Conservation (phyloP, 2,329 filamentous ascomycete genomes). For the Sporothrix phasma region DNA sequence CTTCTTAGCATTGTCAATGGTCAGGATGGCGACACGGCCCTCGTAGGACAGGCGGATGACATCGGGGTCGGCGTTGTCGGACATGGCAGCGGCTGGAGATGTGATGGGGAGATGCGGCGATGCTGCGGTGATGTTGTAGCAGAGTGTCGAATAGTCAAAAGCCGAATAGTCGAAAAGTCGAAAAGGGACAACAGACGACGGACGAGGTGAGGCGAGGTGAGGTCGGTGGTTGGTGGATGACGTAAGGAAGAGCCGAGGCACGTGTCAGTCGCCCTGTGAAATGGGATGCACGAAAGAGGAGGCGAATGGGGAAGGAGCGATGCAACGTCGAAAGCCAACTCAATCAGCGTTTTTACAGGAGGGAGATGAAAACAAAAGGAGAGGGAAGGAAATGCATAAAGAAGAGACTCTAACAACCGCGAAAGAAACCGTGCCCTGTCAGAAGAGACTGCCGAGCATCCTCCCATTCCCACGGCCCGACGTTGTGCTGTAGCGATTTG, state of each 20-base stretch:
- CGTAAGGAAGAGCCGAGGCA: constrained; percentile 14
- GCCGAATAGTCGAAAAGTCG: too few species aligned
- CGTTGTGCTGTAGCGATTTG: background rate
- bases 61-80: background rate
- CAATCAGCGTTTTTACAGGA: background rate
- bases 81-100: constrained; percentile 5
- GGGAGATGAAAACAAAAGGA: background rate
- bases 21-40: constrained; percentile 70
- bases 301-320: constrained; percentile 2
- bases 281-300: background rate
- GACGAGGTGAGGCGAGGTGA: background rate
- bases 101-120: background rate
- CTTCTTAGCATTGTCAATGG: constrained; percentile 74
- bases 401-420: background rate
- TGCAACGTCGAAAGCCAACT: background rate
- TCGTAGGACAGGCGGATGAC: constrained; percentile 51
- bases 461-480: background rate
- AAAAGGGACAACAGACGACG: background rate
- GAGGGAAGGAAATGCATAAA: background rate
- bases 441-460: background rate
- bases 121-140: too few species aligned
- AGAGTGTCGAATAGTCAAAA: too few species aligned
- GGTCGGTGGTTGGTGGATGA: constrained; percentile 4
- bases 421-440: background rate
- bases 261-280: constrained; percentile 7